Evolutionary conservation across 345 rosid species (phyloP), one percentile per base, ranked within the genome.

Genomic region (Microcos paniculata): DNA sequence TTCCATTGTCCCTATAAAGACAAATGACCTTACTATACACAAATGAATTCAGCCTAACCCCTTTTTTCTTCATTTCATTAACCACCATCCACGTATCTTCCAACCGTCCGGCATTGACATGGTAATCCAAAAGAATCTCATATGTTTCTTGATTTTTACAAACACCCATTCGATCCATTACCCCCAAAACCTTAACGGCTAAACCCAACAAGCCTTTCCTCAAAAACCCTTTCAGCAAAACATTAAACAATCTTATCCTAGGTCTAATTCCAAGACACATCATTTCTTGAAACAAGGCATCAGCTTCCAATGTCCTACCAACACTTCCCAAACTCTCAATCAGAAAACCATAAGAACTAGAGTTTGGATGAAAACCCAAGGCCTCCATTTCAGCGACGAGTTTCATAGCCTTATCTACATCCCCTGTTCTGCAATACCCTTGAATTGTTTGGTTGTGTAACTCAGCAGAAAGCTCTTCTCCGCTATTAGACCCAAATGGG

Each of bases 1-100:
- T 90, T 15, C 94, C 94, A 21, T 90, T 90, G 64, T 90, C 89
- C 79, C 92, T 84, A 76, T 90, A 90, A 53, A 90, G 82, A 70
- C 88, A 84, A 61, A 90, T 87, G 73, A 90, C 78, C 81, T 79
- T 87, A 70, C 92, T 70, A 58, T 84, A 87, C 51, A 84, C 87
- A 46, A 87, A 90, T 0, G 90, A 87, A 73, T 62, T 85, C 73
- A 81, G 72, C 4, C 3, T 65, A 65, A 88, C 72, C 76, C 88
- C 84, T 12, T 65, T 79, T 68, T 61, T 71, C 82, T 75, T 84
- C 94, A 90, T 90, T 79, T 84, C 87, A 52, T 84, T 86, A 56
- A 90, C 81, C 19, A 86, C 70, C 15, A 77, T 78, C 91, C 95
- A 90, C 3, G 89, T 82, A 71, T 89, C 92, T 66, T 87, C 89